Conservation (phyloP, 495 filamentous ascomycete species). For the Cenococcum geophilum region DNA sequence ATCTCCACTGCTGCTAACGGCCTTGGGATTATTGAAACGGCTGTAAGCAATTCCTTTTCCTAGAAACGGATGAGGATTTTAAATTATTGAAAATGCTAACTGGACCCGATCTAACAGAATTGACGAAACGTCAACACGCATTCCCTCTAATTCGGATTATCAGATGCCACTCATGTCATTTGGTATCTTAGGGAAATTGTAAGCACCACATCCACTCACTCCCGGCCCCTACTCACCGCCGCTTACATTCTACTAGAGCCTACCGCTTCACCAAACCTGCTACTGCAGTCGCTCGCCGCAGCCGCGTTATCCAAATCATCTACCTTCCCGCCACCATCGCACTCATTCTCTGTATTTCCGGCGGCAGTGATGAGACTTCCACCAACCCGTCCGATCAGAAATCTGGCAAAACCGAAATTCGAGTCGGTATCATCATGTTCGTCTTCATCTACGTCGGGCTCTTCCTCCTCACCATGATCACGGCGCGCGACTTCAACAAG, state of each 20-base stretch:
- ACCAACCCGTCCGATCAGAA: not conserved
- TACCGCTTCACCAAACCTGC: too few species aligned
- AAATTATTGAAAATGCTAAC: too few species aligned
- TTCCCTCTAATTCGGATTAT: too few species aligned
- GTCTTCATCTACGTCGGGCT: constrained; percentile 20
- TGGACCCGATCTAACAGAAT: too few species aligned
- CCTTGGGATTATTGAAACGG: constrained; percentile 20
- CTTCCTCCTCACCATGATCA: constrained; percentile 12
- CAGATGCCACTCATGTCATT: too few species aligned
- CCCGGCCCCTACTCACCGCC: constrained; percentile 14
- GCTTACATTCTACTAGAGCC: too few species aligned
- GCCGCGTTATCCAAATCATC: too few species aligned
- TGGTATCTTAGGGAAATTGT: too few species aligned
- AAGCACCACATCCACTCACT: constrained; percentile 9
- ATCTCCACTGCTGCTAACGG: constrained; percentile 28
- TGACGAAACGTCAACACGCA: too few species aligned
- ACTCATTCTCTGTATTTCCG: constrained; percentile 30
- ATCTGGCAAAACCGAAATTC: constrained; percentile 3
- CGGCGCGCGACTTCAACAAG: constrained; percentile 4
- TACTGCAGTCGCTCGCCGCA: too few species aligned
- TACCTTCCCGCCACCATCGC: constrained; percentile 25
- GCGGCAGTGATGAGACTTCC: constrained; percentile 12
- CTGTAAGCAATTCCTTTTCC: too few species aligned
- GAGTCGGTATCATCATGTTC: constrained; percentile 24
- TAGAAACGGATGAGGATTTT: too few species aligned